A percentile compares a stretch with the other conserved stretches of the same genome.
Conservation (phyloP, 257 asterid genomes). For the Capsicum baccatum region DNA sequence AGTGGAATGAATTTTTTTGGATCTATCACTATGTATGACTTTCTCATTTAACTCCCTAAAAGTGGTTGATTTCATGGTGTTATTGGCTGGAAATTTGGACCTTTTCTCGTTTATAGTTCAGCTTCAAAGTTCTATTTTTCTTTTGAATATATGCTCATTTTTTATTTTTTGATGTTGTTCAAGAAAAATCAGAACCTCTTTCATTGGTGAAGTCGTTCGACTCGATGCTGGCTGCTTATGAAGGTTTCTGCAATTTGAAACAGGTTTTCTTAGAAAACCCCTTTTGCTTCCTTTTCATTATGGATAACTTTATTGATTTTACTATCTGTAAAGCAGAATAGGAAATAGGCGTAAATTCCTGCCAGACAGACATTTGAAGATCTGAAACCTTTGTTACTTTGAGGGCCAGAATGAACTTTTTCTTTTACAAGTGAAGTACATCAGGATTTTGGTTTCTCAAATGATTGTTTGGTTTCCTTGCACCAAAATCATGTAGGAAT, state of each 20-base stretch:
- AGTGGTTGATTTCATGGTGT: not conserved
- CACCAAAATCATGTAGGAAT: not conserved
- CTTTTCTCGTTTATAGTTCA: not conserved
- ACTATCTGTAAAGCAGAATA: not conserved
- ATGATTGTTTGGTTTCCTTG: conserved; percentile 5
- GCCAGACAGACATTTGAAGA: not conserved
- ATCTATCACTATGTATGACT: not conserved
- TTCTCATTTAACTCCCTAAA: not conserved
- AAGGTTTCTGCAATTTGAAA: conserved; percentile 85
- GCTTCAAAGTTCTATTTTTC: too few relatives aligned
- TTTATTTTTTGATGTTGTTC: conserved; percentile 21
- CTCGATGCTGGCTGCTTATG: conserved; percentile 76
- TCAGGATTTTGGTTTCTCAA: not conserved
- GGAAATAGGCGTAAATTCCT: not conserved
- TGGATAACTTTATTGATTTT: not conserved
- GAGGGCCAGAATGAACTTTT: not conserved
- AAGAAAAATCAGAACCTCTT: conserved; percentile 59
- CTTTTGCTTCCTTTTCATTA: not conserved
- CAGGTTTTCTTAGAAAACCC: conserved; percentile 53
- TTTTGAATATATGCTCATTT: too few relatives aligned
- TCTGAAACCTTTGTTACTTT: not conserved
- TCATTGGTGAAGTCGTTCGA: conserved; percentile 74
- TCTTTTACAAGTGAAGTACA: not conserved
- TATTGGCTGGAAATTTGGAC: not conserved
- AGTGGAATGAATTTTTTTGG: not conserved